Base-by-base conservation (phyloP, 192 early-diverging fungal species). In the Thamnidium elegans region DNA sequence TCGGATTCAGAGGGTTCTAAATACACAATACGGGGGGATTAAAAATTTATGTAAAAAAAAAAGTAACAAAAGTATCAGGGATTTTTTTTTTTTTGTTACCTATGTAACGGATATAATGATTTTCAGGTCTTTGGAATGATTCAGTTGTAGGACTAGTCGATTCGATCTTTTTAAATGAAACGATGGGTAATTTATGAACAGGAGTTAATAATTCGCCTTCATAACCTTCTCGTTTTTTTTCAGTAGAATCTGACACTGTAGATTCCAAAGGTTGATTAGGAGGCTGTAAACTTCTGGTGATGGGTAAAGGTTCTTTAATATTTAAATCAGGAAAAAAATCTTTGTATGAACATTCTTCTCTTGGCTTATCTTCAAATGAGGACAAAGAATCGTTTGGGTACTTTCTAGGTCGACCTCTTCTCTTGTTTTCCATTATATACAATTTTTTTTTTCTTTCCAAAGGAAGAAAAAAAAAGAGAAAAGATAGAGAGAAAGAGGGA, bases 281-380 rank as follows among this genome's bases (percentile, higher is more conserved):
- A 9, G 36, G 36, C 4, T 39, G 7, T 39, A 39, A 1, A 9
- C 5, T 39, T 47, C 62, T 58, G 15, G 87, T 67, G 23, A 87
- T 67, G 3, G 65, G 67, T 17, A 90, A 76, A 13, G 74, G 76
- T 39, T 67, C 44, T 30, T 74, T 53, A 8, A 83, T 68, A 58
- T 90, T 83, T 46, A 97, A 78, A 68, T 91, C 91, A 1, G 94
- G 91, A 67, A 90, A 93, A 42, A 90, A 87, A 46, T 90, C 90
- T 20, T 80, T 76, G 68, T 86, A 94, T 17, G 90, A 82, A 48
- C 87, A 83, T 73, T 97, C 94, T 74, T 97, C 94, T 50, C 91
- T 80, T 30, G 93, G 94, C 58, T 89, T 87, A 30, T 54, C 39
- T 21, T 30, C 31, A 45, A 47, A 13, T 61, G 55, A 21, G 4